phyloP scores from a whole-genome alignment of 768 basidiomycete species.

The Leccinum olivaceopallidum region DNA sequence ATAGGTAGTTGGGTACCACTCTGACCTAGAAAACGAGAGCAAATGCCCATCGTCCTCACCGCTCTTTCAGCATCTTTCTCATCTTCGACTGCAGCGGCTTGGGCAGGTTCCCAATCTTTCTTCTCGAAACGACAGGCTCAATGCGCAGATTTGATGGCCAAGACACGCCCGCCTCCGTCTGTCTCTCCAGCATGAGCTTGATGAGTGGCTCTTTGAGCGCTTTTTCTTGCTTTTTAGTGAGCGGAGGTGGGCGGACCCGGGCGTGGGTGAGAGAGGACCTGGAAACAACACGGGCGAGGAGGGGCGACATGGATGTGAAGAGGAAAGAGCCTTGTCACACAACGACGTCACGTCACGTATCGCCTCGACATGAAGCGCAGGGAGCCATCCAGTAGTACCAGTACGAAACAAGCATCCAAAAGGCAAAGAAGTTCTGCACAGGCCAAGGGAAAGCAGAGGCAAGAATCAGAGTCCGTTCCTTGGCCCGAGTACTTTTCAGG shows the following conservation, averaged over 20 bases:
- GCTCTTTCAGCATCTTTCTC: slow-evolving; percentile 41
- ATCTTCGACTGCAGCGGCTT: slow-evolving; percentile 39
- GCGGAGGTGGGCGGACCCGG: slow-evolving; percentile 31
- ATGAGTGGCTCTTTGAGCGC: slow-evolving; percentile 38
- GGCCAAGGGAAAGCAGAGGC: slow-evolving; percentile 22
- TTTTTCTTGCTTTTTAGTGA: slow-evolving; percentile 32
- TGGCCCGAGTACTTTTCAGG: slow-evolving; percentile 71
- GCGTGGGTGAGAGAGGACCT: slow-evolving; percentile 29
- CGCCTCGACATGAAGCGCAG: slow-evolving; percentile 24
- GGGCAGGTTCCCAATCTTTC: slow-evolving; percentile 40
- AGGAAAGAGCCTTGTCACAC: neutral
- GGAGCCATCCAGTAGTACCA: neutral
- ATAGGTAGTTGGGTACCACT: neutral
- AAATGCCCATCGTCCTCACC: slow-evolving; percentile 9
- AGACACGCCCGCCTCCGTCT: slow-evolving; percentile 37
- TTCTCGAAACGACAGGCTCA: slow-evolving; percentile 43
- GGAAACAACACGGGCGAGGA: slow-evolving; percentile 39
- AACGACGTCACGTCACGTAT: slow-evolving; percentile 23
- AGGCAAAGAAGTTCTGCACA: slow-evolving; percentile 14
- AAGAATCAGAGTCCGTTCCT: slow-evolving; percentile 6
- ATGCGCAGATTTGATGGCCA: slow-evolving; percentile 54
- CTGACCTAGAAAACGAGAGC: slow-evolving; percentile 5
- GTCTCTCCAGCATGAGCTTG: slow-evolving; percentile 41
- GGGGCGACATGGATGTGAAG: slow-evolving; percentile 11
- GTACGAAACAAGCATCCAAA: slow-evolving; percentile 8